Evolutionary conservation across 1,284 basidiomycete species (phyloP), one percentile per base, ranked within the genome.

Genomic region (Ustanciosporium gigantosporum): DNA sequence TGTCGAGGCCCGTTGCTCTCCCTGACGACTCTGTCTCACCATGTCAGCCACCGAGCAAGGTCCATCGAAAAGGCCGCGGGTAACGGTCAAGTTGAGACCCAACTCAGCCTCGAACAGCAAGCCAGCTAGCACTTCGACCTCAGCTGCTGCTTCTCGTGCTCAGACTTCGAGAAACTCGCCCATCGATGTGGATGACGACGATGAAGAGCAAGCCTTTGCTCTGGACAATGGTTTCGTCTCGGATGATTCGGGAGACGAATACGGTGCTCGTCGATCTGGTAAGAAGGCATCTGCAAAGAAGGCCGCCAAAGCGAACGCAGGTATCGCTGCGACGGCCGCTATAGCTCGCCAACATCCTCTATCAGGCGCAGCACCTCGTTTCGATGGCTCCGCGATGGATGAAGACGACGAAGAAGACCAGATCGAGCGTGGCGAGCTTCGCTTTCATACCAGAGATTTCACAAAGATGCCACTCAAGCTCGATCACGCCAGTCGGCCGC

Each of bases 391-490:
- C 3, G 60, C 55, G 0, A 41, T 58, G 49, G 53, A 66, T 25
- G 50, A 55, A 45, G 62, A 60, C 14, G 62, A 60, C 19, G 52
- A 56, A 32, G 49, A 61, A 46, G 50, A 45, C 1, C 41, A 46
- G 4, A 55, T 48, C 43, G 58, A 61, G 17, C 45, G 56, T 17
- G 58, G 58, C 25, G 57, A 61, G 40, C 51, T 97, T 89, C 23
- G 93, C 91, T 57, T 86, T 86, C 82, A 95, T 90, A 55, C 56
- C 2, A 60, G 70, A 24, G 72, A 76, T 46, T 74, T 74, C 27
- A 69, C 70, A 20, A 60, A 64, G 37, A 65, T 74, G 61, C 68
- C 66, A 31, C 66, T 77, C 43, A 77, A 77, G 59, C 49, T 64
- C 25, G 75, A 76, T 36, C 75, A 77, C 37, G 46, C 57, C 13